A percentile compares a stretch with the other conserved stretches of the same genome.
Evolutionary conservation across 192 early-diverging fungal species (phyloP).

Genomic region (Haplosporangium gracile): DNA sequence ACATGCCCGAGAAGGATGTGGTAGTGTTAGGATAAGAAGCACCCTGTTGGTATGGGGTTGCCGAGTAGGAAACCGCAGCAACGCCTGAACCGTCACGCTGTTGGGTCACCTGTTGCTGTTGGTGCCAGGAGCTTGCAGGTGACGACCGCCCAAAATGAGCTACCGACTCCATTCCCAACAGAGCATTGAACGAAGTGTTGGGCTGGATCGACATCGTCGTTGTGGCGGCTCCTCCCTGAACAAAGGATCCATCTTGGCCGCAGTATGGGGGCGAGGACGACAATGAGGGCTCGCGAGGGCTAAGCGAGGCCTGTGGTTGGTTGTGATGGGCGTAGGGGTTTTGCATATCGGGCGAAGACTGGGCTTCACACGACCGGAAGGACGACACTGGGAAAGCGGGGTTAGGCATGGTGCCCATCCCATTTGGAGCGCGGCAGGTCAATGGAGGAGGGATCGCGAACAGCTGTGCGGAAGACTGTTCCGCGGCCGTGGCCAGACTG

Average conservation of each 20-base stretch:
- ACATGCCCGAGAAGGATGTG: not conserved
- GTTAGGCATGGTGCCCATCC: slow-evolving; percentile 6
- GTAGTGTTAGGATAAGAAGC: not conserved
- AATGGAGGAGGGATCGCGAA: slow-evolving; percentile 29
- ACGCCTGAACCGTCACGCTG: not conserved
- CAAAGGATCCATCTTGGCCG: not conserved
- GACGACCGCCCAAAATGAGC: not conserved
- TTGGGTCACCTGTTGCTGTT: not conserved
- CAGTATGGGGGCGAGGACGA: not conserved
- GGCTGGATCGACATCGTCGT: not conserved
- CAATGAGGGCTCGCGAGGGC: not conserved
- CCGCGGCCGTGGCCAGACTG: not conserved
- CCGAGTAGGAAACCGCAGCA: not conserved
- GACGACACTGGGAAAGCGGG: slow-evolving; percentile 7
- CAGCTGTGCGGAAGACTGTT: slow-evolving; percentile 5
- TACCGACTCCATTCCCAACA: slow-evolving; percentile 8
- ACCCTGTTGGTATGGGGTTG: slow-evolving; percentile 2
- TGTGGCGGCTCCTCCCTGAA: not conserved
- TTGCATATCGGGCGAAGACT: not conserved
- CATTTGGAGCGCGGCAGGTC: slow-evolving; percentile 20
- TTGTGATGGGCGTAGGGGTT: not conserved
- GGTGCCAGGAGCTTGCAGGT: not conserved
- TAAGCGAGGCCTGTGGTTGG: not conserved
- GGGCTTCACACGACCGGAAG: not conserved
- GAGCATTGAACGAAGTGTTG: not conserved